Conservation (phyloP, 2,329 filamentous ascomycete genomes). For the Aspergillus sp. region DNA sequence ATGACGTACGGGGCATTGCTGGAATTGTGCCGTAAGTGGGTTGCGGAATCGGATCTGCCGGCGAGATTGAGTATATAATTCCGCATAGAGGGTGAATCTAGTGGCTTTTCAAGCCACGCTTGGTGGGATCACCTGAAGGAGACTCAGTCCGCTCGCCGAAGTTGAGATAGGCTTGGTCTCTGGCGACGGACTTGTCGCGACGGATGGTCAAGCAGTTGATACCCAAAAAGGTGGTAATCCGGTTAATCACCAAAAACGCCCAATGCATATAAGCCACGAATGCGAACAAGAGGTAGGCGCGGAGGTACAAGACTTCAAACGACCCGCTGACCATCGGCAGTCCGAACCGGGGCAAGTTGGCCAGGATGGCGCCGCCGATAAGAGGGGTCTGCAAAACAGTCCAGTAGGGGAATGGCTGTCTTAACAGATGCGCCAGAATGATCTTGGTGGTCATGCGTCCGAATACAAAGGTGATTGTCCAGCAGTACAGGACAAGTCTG, state of each 20-base stretch:
- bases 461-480: conserved; percentile 95
- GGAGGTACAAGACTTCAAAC: conserved; percentile 76
- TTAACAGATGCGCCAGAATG: conserved; percentile 90
- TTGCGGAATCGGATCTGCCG: neutral
- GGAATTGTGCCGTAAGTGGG: neutral
- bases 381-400: conserved; percentile 86
- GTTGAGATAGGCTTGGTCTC: conserved; percentile 35
- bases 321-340: conserved; percentile 63
- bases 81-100: neutral
- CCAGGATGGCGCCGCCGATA: conserved; percentile 76
- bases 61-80: neutral
- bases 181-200: conserved; percentile 29
- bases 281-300: conserved; percentile 79
- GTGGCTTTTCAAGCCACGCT: conserved; percentile 17
- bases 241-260: conserved; percentile 85
- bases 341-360: conserved; percentile 77
- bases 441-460: conserved; percentile 99
- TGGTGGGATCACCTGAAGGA: conserved; percentile 14
- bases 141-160: conserved; percentile 26
- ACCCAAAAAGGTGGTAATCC: conserved; percentile 86
- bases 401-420: conserved; percentile 95
- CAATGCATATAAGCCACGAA: conserved; percentile 85
- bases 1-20: neutral
- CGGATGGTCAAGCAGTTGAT: conserved; percentile 92
- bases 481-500: conserved; percentile 84